Evolutionary conservation across 2,329 filamentous ascomycete species (phyloP).

Genomic region (Amylocarpus encephaloides): DNA sequence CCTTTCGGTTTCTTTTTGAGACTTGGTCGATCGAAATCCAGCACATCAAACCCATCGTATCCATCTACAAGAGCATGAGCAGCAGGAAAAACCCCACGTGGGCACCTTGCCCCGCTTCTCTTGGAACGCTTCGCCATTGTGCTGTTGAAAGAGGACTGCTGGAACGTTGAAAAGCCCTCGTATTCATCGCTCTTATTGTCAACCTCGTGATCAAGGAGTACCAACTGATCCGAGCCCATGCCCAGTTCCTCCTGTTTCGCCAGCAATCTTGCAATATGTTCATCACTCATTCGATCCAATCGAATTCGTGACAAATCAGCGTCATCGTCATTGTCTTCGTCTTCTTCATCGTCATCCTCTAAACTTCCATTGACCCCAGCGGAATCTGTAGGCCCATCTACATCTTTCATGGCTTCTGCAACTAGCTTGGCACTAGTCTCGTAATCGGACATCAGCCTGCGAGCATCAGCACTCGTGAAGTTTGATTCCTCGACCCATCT

Average conservation of each 20-base stretch:
- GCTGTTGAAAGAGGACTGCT: not conserved
- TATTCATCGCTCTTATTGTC: conserved; percentile 29
- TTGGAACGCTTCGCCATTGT: conserved; percentile 18
- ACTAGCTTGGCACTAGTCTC: conserved; percentile 31
- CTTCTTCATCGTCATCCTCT: conserved; percentile 33
- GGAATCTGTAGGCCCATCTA: conserved; percentile 17
- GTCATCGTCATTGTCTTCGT: conserved; percentile 28
- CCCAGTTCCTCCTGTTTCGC: conserved; percentile 59
- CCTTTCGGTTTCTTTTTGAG: conserved; percentile 60
- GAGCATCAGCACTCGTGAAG: conserved; percentile 29
- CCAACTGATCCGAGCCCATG: conserved; percentile 49
- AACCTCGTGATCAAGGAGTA: conserved; percentile 47
- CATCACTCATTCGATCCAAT: conserved; percentile 49
- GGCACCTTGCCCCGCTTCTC: conserved; percentile 22
- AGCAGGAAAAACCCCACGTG: conserved; percentile 41
- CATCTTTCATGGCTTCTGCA: conserved; percentile 22
- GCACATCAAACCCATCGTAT: conserved; percentile 68
- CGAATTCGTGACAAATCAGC: conserved; percentile 33
- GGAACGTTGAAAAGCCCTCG: conserved; percentile 9
- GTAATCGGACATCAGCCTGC: conserved; percentile 30
- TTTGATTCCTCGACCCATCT: conserved; percentile 39
- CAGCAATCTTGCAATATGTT: conserved; percentile 54
- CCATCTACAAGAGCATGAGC: conserved; percentile 48
- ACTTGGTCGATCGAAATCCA: conserved; percentile 72
- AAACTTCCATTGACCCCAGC: conserved; percentile 30